Conservation (phyloP, 2,329 filamentous ascomycete genomes). For the Diaporthe caulivora region DNA sequence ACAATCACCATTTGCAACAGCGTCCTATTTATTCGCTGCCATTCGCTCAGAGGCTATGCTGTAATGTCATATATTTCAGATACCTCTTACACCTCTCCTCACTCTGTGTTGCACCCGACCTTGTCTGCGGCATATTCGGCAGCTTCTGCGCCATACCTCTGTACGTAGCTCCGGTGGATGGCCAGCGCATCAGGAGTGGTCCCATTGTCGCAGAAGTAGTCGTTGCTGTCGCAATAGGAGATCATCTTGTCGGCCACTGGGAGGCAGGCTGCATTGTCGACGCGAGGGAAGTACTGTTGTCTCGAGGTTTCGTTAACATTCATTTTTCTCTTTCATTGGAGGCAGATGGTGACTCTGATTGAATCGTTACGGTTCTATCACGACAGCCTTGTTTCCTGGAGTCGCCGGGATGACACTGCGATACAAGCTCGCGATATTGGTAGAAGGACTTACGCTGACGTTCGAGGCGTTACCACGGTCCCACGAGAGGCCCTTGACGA, state of each 20-base stretch:
- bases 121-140: slow-evolving; percentile 39
- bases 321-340: background rate
- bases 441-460: slow-evolving; percentile 42
- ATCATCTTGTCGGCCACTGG: slow-evolving; percentile 39
- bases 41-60: background rate
- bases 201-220: slow-evolving; percentile 43
- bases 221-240: slow-evolving; percentile 41
- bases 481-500: slow-evolving; percentile 46
- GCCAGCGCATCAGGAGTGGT: slow-evolving; percentile 27
- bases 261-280: slow-evolving; percentile 37
- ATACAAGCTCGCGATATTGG: background rate
- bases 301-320: background rate
- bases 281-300: slow-evolving; percentile 40
- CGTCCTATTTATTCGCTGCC: background rate
- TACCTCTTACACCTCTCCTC: background rate
- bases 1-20: background rate
- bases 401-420: background rate
- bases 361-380: background rate
- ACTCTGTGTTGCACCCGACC: slow-evolving; percentile 10
- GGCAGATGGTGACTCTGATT: background rate
- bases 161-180: slow-evolving; percentile 42
- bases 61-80: too few species aligned
- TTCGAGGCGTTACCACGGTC: slow-evolving; percentile 48
- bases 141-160: slow-evolving; percentile 38
- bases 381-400: fast-evolving